Conservation (phyloP, 306 rosid species). For the Ammopiptanthus mongolicus region DNA sequence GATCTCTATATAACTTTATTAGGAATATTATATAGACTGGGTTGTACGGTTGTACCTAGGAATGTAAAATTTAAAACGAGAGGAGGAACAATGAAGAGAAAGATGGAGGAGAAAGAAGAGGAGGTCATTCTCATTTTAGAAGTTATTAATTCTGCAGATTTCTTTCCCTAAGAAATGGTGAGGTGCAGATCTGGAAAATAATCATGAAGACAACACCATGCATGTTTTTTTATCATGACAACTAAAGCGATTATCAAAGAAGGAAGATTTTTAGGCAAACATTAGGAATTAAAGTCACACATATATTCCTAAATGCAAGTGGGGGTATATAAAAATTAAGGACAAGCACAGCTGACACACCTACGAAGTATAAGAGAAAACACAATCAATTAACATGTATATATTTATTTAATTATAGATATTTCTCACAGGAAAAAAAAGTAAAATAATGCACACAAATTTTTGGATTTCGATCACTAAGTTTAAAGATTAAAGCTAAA, state of each 20-base stretch:
- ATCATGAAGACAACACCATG: slow-evolving; percentile 6
- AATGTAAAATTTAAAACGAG: not conserved
- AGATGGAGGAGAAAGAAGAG: not conserved
- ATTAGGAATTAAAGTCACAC: not conserved
- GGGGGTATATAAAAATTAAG: slow-evolving; percentile 7
- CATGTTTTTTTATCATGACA: not conserved
- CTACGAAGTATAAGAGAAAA: too few species aligned
- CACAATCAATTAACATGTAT: too few species aligned
- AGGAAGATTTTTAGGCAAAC: not conserved
- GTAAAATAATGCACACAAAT: not conserved
- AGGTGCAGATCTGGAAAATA: not conserved
- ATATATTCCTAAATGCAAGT: slow-evolving; percentile 23
- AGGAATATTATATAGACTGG: not conserved
- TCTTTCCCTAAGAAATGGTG: not conserved
- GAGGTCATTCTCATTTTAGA: not conserved
- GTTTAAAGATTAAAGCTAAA: not conserved
- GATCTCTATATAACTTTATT: not conserved
- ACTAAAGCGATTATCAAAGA: not conserved
- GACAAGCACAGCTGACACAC: too few species aligned
- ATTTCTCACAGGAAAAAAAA: not conserved
- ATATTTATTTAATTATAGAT: too few species aligned
- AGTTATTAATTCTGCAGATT: not conserved
- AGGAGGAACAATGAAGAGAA: too few species aligned
- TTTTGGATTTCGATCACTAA: not conserved
- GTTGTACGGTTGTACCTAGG: not conserved